A percentile compares a stretch with the other conserved stretches of the same genome.
phyloP scores from a whole-genome alignment of 768 basidiomycete species.

The Phylloporus arenicola region DNA sequence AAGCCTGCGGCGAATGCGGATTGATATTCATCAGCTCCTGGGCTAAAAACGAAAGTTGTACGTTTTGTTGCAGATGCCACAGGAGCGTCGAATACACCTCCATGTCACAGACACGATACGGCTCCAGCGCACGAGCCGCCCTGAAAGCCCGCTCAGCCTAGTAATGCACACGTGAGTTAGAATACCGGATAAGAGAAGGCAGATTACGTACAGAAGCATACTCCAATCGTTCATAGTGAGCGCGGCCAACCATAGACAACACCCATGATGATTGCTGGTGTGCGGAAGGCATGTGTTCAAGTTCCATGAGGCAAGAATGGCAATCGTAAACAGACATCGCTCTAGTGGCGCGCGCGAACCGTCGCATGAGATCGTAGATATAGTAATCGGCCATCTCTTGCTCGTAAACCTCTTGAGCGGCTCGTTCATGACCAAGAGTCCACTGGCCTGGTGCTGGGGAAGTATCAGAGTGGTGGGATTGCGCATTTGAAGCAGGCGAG shows the following conservation, averaged over 20 bases:
- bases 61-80: conserved; percentile 86
- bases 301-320: conserved; percentile 63
- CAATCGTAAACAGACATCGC: conserved; percentile 74
- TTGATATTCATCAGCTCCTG: conserved; percentile 86
- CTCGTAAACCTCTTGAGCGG: conserved; percentile 66
- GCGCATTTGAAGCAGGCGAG: conserved; percentile 52
- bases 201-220: conserved; percentile 71
- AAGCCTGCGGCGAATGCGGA: conserved; percentile 79
- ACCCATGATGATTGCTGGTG: conserved; percentile 76
- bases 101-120: conserved; percentile 89
- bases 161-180: conserved; percentile 16
- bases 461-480: conserved; percentile 60
- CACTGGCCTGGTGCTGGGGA: conserved; percentile 58
- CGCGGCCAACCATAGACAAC: conserved; percentile 76
- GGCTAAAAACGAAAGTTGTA: conserved; percentile 85
- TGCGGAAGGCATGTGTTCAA: conserved; percentile 68
- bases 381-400: conserved; percentile 74
- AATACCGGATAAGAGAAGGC: conserved; percentile 13
- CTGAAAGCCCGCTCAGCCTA: conserved; percentile 91
- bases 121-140: conserved; percentile 74
- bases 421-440: conserved; percentile 64
- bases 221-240: conserved; percentile 85
- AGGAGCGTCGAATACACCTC: conserved; percentile 93
- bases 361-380: conserved; percentile 74
- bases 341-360: conserved; percentile 76